Evolutionary conservation across 306 rosid species (phyloP).

Genomic region (Gleditsia sinensis): DNA sequence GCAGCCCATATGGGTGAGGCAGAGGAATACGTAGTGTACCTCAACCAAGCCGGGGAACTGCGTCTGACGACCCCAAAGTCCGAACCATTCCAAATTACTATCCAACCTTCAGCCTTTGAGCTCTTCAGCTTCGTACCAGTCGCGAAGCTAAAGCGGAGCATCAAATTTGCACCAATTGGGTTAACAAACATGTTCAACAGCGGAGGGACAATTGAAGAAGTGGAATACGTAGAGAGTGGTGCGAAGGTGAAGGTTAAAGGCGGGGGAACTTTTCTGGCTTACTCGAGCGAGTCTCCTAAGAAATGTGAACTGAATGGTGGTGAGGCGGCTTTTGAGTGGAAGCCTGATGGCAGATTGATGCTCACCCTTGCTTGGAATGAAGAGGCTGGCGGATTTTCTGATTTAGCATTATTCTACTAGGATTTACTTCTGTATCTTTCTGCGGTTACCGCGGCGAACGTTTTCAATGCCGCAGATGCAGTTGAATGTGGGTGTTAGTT

Average conservation of each 20-base stretch:
- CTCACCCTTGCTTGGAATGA: slow-evolving; percentile 65
- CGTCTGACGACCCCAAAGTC: slow-evolving; percentile 51
- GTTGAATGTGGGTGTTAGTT: no score
- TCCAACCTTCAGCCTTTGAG: slow-evolving; percentile 77
- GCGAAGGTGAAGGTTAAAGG: slow-evolving; percentile 72
- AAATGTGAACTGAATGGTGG: slow-evolving; percentile 53
- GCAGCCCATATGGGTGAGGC: slow-evolving; percentile 58
- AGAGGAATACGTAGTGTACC: slow-evolving; percentile 63
- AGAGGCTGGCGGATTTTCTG: slow-evolving; percentile 65
- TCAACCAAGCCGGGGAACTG: slow-evolving; percentile 54
- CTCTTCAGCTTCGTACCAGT: slow-evolving; percentile 66
- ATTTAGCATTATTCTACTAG: slow-evolving; percentile 50
- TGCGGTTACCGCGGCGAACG: background rate
- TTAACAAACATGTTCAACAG: slow-evolving; percentile 72
- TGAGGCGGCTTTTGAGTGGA: slow-evolving; percentile 60
- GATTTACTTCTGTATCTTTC: background rate
- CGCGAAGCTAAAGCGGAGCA: slow-evolving; percentile 32
- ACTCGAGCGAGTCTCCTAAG: slow-evolving; percentile 65
- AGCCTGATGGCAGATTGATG: slow-evolving; percentile 45
- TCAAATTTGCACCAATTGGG: slow-evolving; percentile 83
- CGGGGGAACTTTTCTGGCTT: slow-evolving; percentile 70
- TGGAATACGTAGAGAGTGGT: slow-evolving; percentile 43
- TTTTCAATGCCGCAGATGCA: background rate
- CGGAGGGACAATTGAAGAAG: slow-evolving; percentile 68
- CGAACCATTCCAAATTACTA: slow-evolving; percentile 49